Evolutionary conservation across 129 eudicot genomes (phyloP).

Genomic region (Erigeron canadensis): DNA sequence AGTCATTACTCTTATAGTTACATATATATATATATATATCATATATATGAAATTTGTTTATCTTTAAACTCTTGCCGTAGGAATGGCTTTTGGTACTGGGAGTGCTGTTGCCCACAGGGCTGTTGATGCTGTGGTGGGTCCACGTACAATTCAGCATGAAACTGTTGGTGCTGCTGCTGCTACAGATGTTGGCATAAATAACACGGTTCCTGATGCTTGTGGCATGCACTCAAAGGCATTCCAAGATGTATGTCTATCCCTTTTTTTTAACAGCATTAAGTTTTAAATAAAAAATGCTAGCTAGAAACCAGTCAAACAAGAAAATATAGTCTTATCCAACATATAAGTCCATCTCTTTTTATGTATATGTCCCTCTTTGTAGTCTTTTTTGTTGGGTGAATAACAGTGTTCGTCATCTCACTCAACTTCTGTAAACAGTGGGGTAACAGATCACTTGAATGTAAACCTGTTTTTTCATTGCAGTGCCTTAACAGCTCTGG

Average conservation of each 20-base stretch:
- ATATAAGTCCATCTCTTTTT: slow-evolving; percentile 40
- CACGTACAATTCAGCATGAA: slow-evolving; percentile 92
- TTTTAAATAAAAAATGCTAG: too few species aligned
- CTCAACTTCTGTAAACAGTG: too few species aligned
- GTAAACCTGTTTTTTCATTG: background rate
- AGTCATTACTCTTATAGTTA: background rate
- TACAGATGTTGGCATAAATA: slow-evolving; percentile 34
- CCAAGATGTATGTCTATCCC: slow-evolving; percentile 59
- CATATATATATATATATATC: too few species aligned
- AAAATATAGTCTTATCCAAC: slow-evolving; percentile 39
- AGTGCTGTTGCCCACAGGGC: slow-evolving; percentile 94
- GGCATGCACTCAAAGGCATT: slow-evolving; percentile 74
- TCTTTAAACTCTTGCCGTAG: slow-evolving; percentile 27
- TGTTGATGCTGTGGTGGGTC: slow-evolving; percentile 88
- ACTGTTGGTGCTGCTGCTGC: slow-evolving; percentile 62
- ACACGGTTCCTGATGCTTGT: slow-evolving; percentile 63
- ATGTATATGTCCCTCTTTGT: too few species aligned
- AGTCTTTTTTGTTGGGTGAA: too few species aligned
- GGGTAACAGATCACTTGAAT: background rate
- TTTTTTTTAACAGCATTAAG: background rate
- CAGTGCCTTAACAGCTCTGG: slow-evolving; percentile 91
- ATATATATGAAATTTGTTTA: background rate
- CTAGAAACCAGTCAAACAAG: too few species aligned
- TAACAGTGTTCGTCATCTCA: background rate
- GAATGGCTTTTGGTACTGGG: slow-evolving; percentile 91